Evolutionary conservation across 148 eudicot species (phyloP), one percentile per base, ranked within the genome.

Genomic region (Pharnaceum exiguum): DNA sequence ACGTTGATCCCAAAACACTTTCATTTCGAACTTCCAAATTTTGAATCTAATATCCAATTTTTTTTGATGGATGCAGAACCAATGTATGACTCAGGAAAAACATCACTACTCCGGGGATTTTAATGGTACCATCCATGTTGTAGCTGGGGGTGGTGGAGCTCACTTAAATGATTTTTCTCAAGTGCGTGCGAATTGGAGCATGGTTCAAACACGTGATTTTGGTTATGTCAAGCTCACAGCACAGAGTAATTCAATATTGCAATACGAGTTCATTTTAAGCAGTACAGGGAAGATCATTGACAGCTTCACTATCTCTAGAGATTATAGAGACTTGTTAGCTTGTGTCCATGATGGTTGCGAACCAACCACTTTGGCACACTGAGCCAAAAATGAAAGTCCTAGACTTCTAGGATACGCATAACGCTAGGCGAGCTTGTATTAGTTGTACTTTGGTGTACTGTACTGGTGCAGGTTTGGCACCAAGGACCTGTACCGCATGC

Each of bases 211-310:
- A 64, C 55, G 60, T 11, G 94, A 91, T 60, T 85, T 27, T 11
- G 98, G 96, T 10, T 87, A 79, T 37, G 86, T 79, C 1, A 91
- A 87, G 71, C 61, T 91, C 49, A 91, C 98, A 4, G 96, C 98
- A 19, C 85, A 79, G 36, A 83, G 77, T 65, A 86, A 74, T 39
- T 84, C 93, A 1, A 67, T 65, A 56, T 67, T 88, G 32, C 69
- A 81, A 51, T 85, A 87, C 47, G 96, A 88, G 81, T 88, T 87
- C 83, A 75, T 29, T n/a, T 44, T 56, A 5, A 63, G 69, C 39
- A 57, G 42, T 19, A 47, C 56, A 18, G 74, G 69, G 5, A 40
- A 37, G 15, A 59, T 70, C 10, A 53, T 56, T n/a, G 74, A 70
- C 43, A 47, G 62, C 11, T 69, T 69, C 73, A 69, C 73, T 7